Conservation (phyloP, 495 filamentous ascomycete species). For the Jackrogersella multiformis region DNA sequence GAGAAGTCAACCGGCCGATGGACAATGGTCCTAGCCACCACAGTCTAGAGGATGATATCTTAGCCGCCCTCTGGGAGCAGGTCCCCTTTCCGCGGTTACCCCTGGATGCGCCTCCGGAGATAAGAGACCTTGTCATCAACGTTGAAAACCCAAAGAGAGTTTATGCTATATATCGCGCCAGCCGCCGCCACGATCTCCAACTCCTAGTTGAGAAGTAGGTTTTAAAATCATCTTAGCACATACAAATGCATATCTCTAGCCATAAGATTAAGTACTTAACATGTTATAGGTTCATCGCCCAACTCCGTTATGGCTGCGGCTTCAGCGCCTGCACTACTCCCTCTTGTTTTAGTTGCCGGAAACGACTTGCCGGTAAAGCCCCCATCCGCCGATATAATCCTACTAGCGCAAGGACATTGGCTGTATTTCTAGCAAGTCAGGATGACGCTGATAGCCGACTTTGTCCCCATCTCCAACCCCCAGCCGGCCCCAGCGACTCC, state of each 20-base stretch:
- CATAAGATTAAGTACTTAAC: conserved; percentile 31
- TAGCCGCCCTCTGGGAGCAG: conserved; percentile 61
- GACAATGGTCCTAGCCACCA: conserved; percentile 45
- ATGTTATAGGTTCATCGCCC: conserved; percentile 74
- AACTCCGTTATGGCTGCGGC: conserved; percentile 85
- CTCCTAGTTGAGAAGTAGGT: conserved; percentile 63
- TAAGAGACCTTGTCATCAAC: conserved; percentile 59
- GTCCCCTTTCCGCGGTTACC: conserved; percentile 62
- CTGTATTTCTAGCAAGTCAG: conserved; percentile 78
- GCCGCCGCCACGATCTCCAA: conserved; percentile 63
- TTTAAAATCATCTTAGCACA: background rate
- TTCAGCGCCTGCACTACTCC: conserved; percentile 73
- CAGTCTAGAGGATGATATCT: conserved; percentile 43
- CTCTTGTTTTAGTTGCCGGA: conserved; percentile 83
- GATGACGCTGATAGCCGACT: conserved; percentile 79
- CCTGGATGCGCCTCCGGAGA: conserved; percentile 59
- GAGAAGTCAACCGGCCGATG: conserved; percentile 54
- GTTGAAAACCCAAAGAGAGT: conserved; percentile 63
- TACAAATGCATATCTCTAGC: conserved; percentile 4
- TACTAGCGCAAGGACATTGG: conserved; percentile 78
- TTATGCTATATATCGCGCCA: conserved; percentile 61
- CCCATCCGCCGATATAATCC: conserved; percentile 77
- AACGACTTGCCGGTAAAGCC: conserved; percentile 66
- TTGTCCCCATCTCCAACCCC: conserved; percentile 64
- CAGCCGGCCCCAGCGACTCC: conserved; percentile 52